phyloP scores from a whole-genome alignment of 2,329 filamentous ascomycete species.

The Pestalotiopsis fici region DNA sequence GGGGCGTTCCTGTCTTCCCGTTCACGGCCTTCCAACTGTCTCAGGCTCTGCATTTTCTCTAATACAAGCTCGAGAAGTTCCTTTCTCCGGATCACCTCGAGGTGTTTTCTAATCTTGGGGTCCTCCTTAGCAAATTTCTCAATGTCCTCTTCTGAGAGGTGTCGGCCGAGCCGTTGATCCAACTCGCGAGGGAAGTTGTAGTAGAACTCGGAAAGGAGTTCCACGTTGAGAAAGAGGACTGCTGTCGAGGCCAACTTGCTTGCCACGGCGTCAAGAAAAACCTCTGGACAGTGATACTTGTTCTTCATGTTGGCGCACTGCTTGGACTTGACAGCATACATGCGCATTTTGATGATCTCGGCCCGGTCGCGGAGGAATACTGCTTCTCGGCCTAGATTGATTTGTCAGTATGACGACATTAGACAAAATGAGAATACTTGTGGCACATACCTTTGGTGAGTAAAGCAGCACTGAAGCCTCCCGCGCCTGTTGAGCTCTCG shows the following conservation, averaged over 20 bases:
- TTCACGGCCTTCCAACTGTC: slow-evolving; percentile 78
- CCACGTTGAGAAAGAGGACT: slow-evolving; percentile 95
- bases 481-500: slow-evolving; percentile 80
- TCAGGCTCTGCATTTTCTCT: slow-evolving; percentile 91
- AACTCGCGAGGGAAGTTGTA: slow-evolving; percentile 95
- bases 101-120: slow-evolving; percentile 81
- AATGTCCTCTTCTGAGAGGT: slow-evolving; percentile 76
- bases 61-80: slow-evolving; percentile 90
- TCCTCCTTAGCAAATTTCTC: slow-evolving; percentile 93
- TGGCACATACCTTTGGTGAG: slow-evolving; percentile 70
- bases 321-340: slow-evolving; percentile 84
- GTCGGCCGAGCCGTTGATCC: slow-evolving; percentile 80
- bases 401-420: slow-evolving; percentile 26
- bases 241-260: slow-evolving; percentile 93
- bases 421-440: not conserved
- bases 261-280: slow-evolving; percentile 96
- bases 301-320: slow-evolving; percentile 83
- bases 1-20: slow-evolving; percentile 43
- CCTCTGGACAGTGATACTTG: slow-evolving; percentile 95
- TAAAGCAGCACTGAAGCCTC: slow-evolving; percentile 87
- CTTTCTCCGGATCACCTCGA: slow-evolving; percentile 91
- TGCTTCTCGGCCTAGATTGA: slow-evolving; percentile 75
- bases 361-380: slow-evolving; percentile 91
- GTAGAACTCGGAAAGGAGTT: slow-evolving; percentile 95
- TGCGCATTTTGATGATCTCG: slow-evolving; percentile 86